Percentiles rank a stretch among this genome's conserved stretches.
Conservation (phyloP, 495 filamentous ascomycete species). For the Parachaetomium inaequale region DNA sequence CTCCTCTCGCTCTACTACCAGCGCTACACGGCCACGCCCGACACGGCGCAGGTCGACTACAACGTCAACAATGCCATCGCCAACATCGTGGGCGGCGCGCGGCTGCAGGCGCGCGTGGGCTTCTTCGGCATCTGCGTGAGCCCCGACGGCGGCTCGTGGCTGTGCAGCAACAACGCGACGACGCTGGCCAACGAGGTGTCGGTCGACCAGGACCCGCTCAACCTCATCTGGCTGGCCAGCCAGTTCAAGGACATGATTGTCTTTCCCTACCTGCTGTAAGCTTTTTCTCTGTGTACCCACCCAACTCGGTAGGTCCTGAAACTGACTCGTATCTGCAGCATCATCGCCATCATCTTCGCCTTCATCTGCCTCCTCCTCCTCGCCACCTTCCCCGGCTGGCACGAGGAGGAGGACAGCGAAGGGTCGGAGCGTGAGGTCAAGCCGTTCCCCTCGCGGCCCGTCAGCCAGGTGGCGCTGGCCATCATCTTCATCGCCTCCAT, state of each 20-base stretch:
- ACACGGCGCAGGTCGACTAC: constrained; percentile 78
- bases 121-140: constrained; percentile 73
- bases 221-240: constrained; percentile 73
- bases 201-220: constrained; percentile 72
- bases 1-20: constrained; percentile 73
- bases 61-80: constrained; percentile 70
- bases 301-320: not conserved
- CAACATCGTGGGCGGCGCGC: constrained; percentile 66
- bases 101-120: constrained; percentile 66
- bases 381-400: constrained; percentile 79
- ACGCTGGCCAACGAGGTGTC: constrained; percentile 64
- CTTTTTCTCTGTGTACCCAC: not conserved
- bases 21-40: constrained; percentile 60
- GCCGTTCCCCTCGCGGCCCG: constrained; percentile 71
- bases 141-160: constrained; percentile 64
- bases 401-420: constrained; percentile 63
- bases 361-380: constrained; percentile 71
- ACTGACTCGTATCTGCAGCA: constrained; percentile 46
- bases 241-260: constrained; percentile 81
- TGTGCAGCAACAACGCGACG: constrained; percentile 76
- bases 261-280: constrained; percentile 72
- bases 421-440: constrained; percentile 70
- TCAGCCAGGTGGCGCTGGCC: constrained; percentile 69
- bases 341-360: constrained; percentile 79
- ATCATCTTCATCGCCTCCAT: constrained; percentile 77